phyloP scores from a whole-genome alignment of 495 filamentous ascomycete species.

The Paragyromitra xinjiangensis region DNA sequence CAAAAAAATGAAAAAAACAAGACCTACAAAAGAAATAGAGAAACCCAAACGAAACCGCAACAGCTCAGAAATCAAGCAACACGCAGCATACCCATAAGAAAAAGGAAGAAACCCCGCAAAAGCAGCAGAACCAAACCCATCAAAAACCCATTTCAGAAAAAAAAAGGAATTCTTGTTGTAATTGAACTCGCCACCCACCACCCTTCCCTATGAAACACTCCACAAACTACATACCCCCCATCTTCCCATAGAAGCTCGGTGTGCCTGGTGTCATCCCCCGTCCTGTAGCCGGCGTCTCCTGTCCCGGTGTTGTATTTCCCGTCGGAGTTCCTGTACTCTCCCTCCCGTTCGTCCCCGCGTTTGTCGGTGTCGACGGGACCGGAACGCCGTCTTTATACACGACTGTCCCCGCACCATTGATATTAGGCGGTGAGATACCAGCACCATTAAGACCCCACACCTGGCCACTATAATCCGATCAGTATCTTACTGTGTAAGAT shows the following conservation, averaged over 20 bases:
- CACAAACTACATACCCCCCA: constrained; percentile 49
- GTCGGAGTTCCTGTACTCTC: constrained; percentile 46
- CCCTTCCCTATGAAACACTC: neutral
- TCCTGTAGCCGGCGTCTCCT: constrained; percentile 25
- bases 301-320: constrained; percentile 49
- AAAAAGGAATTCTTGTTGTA: constrained; percentile 19
- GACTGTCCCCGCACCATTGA: constrained; percentile 52
- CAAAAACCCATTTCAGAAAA: constrained; percentile 4
- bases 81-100: constrained; percentile 8
- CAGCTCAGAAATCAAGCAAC: constrained; percentile 1
- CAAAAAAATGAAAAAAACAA: neutral
- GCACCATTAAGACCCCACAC: constrained; percentile 58
- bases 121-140: constrained; percentile 9
- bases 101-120: constrained; percentile 35
- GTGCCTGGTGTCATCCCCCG: constrained; percentile 45
- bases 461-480: constrained; percentile 45
- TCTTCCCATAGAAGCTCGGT: constrained; percentile 53
- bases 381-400: constrained; percentile 55
- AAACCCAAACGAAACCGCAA: neutral
- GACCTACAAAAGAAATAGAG: neutral
- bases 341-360: constrained; percentile 27
- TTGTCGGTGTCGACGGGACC: constrained; percentile 50
- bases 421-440: constrained; percentile 51
- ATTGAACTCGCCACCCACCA: constrained; percentile 9
- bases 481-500: neutral